phyloP scores from a whole-genome alignment of 495 filamentous ascomycete genomes.

The Aspergillus biplanus region DNA sequence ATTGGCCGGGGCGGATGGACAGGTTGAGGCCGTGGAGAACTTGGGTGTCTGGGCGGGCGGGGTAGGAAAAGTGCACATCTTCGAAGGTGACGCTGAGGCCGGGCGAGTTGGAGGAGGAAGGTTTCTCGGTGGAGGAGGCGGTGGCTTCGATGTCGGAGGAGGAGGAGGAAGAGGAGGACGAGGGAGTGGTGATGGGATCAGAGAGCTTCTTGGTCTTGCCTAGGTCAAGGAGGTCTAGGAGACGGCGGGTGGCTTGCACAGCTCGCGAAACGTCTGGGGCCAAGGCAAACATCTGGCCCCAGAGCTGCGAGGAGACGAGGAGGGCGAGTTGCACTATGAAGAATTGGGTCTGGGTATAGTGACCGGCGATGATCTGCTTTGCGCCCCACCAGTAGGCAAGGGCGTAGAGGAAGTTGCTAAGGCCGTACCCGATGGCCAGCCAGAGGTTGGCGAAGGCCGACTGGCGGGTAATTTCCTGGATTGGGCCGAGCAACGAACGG shows the following conservation, averaged over 20 bases:
- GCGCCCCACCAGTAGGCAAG: constrained; percentile 73
- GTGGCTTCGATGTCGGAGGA: constrained; percentile 29
- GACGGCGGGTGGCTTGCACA: constrained; percentile 37
- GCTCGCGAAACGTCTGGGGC: constrained; percentile 65
- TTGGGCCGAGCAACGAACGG: constrained; percentile 39
- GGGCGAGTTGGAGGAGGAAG: constrained; percentile 4
- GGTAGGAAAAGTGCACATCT: constrained; percentile 62
- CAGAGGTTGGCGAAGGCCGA: constrained; percentile 45
- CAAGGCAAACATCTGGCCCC: constrained; percentile 67
- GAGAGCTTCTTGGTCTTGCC: constrained; percentile 34
- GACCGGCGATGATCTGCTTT: constrained; percentile 55
- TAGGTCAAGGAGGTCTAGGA: constrained; percentile 39
- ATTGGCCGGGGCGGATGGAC: constrained; percentile 57
- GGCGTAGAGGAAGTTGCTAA: constrained; percentile 60
- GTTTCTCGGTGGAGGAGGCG: constrained; percentile 16
- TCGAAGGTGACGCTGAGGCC: constrained; percentile 46
- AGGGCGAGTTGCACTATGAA: constrained; percentile 67
- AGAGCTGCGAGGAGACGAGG: constrained; percentile 62
- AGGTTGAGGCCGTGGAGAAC: constrained; percentile 59
- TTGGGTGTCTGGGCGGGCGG: constrained; percentile 55
- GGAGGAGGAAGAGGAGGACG: not conserved
- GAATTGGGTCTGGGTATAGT: constrained; percentile 63
- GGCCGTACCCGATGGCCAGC: constrained; percentile 44
- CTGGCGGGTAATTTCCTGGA: constrained; percentile 50
- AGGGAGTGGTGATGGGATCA: constrained; percentile 14